Conservation (phyloP, 2,329 filamentous ascomycete species). For the Ophiocordyceps sinensis region DNA sequence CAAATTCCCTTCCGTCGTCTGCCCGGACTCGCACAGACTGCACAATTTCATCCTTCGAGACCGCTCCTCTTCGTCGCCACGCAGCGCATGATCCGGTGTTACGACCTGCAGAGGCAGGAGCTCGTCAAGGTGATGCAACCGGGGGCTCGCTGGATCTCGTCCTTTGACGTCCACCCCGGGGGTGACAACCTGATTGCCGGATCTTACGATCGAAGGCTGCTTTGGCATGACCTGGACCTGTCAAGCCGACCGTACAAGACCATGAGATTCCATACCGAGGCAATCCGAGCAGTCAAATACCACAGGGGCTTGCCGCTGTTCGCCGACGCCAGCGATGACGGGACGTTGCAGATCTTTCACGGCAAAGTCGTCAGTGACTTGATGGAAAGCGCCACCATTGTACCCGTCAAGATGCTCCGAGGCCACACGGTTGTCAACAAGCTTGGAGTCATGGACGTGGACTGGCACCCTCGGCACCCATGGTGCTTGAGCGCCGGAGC, state of each 20-base stretch:
- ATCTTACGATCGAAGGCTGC: conserved; percentile 80
- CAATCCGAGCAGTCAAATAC: conserved; percentile 78
- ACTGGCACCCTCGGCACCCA: conserved; percentile 90
- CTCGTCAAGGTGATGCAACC: conserved; percentile 88
- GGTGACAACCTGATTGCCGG: conserved; percentile 91
- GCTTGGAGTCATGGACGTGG: conserved; percentile 81
- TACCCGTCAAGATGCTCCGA: conserved; percentile 84
- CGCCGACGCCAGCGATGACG: conserved; percentile 89
- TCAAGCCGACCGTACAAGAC: conserved; percentile 89
- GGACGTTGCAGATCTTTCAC: conserved; percentile 89
- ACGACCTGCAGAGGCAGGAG: conserved; percentile 83
- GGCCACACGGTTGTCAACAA: conserved; percentile 80
- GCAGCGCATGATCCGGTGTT: conserved; percentile 81
- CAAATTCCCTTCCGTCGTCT: conserved; percentile 79
- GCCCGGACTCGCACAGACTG: conserved; percentile 67
- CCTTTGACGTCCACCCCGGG: conserved; percentile 81
- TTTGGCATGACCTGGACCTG: conserved; percentile 96
- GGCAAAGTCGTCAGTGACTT: conserved; percentile 88
- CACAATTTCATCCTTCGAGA: conserved; percentile 86
- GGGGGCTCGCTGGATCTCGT: conserved; percentile 84
- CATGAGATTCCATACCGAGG: conserved; percentile 83
- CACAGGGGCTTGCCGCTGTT: conserved; percentile 77
- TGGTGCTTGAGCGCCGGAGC: conserved; percentile 93
- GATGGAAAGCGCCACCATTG: conserved; percentile 93
- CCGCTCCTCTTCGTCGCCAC: conserved; percentile 95